Evolutionary conservation across 208 protist species (phyloP), one percentile per base, ranked within the genome.

Genomic region (Kentomonas sorsogonicus): DNA sequence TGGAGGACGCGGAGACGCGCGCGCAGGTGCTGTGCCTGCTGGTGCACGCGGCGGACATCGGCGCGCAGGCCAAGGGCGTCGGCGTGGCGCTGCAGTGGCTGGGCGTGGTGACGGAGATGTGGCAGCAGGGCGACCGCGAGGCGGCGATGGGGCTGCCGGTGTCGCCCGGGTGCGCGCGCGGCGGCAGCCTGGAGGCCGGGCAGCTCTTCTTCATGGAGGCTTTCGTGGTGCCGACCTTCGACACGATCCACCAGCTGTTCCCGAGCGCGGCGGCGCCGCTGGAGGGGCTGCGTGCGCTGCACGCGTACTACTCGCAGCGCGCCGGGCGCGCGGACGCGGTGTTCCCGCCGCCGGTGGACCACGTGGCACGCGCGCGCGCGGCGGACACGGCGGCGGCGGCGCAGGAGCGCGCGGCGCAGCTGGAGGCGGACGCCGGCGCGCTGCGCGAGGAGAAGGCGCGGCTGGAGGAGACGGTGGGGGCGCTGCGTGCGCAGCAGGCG

Each of bases 31-130:
- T 93, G 7, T 38, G 45, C 6, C 65, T 93, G 15, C 41, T 95
- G 18, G 53, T 92, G 9, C 83, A 92, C 39, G 79, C 89, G 1
- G 84, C 83, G 5, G 89, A 95, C 68, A 77, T 95, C 65, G 75
- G 83, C 4, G 83, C 77, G 2, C 70, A 63, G 39, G 53, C 78
- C 0, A 82, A 83, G 31, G 78, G 82, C 9, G 27, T 87, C 31
- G 34, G 25, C 2, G 72, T 95, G 34, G 74, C 82, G 10, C 45
- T 53, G 34, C 82, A 84, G 50, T 95, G 89, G 85, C 63, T 81
- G 5, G 72, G 72, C n/a, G 64, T 93, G 5, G 51, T 88, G 33
- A 80, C 89, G 22, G 89, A 95, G 72, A 82, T 89, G 75, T 66
- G 68, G 30, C 50, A 69, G 57, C 85, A 95, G 50, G 83, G 81